These are phyloP conservation scores for Bromus sterilis DNA, from an alignment of 176 grass and related monocot species.

Conservation along the genomic window DNA sequence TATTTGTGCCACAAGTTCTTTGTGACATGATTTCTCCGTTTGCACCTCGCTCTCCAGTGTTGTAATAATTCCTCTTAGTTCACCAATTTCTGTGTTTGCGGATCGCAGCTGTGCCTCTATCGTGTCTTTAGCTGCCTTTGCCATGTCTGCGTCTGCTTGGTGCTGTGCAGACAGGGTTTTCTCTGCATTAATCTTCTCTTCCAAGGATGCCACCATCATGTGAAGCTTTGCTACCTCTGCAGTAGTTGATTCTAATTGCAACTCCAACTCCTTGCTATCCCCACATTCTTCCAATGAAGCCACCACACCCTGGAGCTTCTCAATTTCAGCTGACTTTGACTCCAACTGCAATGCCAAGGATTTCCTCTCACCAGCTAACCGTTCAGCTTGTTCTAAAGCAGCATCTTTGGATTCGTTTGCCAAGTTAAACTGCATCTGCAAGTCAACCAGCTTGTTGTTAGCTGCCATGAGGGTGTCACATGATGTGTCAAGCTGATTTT, in stretches of 20 bases:
- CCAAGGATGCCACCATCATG: slow-evolving; percentile 39
- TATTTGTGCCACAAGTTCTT: slow-evolving; percentile 45
- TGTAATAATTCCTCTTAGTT: slow-evolving; percentile 35
- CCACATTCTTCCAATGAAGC: slow-evolving; percentile 39
- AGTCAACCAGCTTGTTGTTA: slow-evolving; percentile 53
- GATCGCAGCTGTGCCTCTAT: slow-evolving; percentile 49
- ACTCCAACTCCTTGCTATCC: slow-evolving; percentile 47
- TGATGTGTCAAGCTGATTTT: slow-evolving; percentile 42
- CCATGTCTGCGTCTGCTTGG: slow-evolving; percentile 41
- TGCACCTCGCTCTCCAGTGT: slow-evolving; percentile 36
- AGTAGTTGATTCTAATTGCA: slow-evolving; percentile 47
- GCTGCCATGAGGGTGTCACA: slow-evolving; percentile 35
- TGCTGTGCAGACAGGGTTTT: slow-evolving; percentile 45
- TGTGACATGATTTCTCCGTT: slow-evolving; percentile 37
- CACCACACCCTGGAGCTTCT: slow-evolving; percentile 35
- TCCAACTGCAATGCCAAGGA: slow-evolving; percentile 48
- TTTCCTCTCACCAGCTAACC: slow-evolving; percentile 40
- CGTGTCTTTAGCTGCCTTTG: slow-evolving; percentile 36
- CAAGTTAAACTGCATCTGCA: slow-evolving; percentile 55
- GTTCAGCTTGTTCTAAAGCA: slow-evolving; percentile 35
- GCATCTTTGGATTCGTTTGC: slow-evolving; percentile 43
- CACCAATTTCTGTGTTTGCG: slow-evolving; percentile 37
- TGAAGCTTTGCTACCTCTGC: slow-evolving; percentile 40
- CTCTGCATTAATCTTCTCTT: slow-evolving; percentile 48
- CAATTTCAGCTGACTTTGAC: slow-evolving; percentile 39